A percentile compares a stretch with the other conserved stretches of the same genome.
Evolutionary conservation across 2,329 filamentous ascomycete genomes (phyloP).

Genomic region (Sphaerulina vaccinii): DNA sequence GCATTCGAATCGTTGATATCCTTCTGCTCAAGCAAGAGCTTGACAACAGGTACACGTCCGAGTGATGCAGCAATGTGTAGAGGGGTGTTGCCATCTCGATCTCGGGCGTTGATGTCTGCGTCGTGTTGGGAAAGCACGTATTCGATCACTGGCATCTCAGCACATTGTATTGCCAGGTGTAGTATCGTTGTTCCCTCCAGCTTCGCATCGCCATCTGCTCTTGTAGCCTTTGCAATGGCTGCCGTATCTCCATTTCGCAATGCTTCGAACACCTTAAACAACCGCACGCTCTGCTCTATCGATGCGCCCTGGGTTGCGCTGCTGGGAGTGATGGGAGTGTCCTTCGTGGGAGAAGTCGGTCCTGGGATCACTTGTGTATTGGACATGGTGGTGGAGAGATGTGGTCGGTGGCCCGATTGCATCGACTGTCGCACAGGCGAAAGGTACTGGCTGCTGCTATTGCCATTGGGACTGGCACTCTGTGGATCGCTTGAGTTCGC

Average conservation of each 20-base stretch:
- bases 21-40: constrained; percentile 76
- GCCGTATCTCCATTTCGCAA: constrained; percentile 86
- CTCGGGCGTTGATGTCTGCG: constrained; percentile 77
- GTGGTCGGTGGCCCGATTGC: constrained; percentile 32
- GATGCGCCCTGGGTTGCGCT: constrained; percentile 41
- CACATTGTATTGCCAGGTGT: constrained; percentile 92
- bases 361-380: constrained; percentile 21
- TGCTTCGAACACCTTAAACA: constrained; percentile 92
- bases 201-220: constrained; percentile 45
- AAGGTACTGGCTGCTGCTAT: constrained; percentile 24
- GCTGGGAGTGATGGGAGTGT: constrained; percentile 24
- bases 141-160: constrained; percentile 87
- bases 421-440: constrained; percentile 27
- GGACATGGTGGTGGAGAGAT: constrained; percentile 40
- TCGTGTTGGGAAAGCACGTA: constrained; percentile 73
- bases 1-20: constrained; percentile 83
- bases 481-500: constrained; percentile 11
- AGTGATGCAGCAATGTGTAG: constrained; percentile 84
- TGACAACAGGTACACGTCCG: constrained; percentile 76
- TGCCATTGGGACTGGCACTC: constrained; percentile 10
- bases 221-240: constrained; percentile 82
- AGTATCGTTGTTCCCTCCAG: constrained; percentile 85
- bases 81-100: constrained; percentile 89
- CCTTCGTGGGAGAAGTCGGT: constrained; percentile 24
- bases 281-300: constrained; percentile 89